Base-by-base conservation (phyloP, 768 basidiomycete genomes). In the Phylloporus sp. region DNA sequence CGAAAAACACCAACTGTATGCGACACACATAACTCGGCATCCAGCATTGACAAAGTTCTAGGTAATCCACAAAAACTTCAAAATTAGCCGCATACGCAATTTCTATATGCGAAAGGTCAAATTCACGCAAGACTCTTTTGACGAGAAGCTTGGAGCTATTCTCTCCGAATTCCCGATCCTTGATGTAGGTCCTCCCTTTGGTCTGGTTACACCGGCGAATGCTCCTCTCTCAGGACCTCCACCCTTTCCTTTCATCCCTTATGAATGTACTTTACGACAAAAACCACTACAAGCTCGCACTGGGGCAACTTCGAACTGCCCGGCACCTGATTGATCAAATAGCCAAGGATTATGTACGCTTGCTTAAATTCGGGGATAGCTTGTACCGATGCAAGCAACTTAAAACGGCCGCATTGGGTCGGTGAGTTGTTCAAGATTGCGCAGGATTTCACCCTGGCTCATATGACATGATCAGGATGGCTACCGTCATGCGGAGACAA, bases 41-140 rank as follows among this genome's bases (percentile, higher is more conserved):
- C 49, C 27, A 35, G 47, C n/a, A n/a, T 24, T 45, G 35, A 55
- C 43, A 20, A 23, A 35, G 18, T 11, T 13, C 34, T 57, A 92
- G 91, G 93, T 95, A 59, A 97, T 98, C 68, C 97, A 97, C 73
- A 97, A 97, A 79, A 97, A 97, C 78, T 97, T 97, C 79, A 97
- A 99, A 77, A 99, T 99, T 71, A 94, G 92, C 59, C 88, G 95
- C 60, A 98, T 98, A 73, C 84, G 95, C 56, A 92, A 93, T 63
- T 93, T 93, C 66, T 97, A 99, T 72, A 97, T 98, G 95, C 85
- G 95, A 69, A 99, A 99, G 72, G 95, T 99, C 73, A 98, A 95
- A 72, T 98, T 97, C 70, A 95, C 95, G 3, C 94, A 97, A 70
- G 94, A 97, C 65, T 79, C 89, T 15, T 97, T 98, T 59, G 94